Base-by-base conservation (phyloP, 2,329 filamentous ascomycete genomes). In the Colletotrichum cordylinicola region DNA sequence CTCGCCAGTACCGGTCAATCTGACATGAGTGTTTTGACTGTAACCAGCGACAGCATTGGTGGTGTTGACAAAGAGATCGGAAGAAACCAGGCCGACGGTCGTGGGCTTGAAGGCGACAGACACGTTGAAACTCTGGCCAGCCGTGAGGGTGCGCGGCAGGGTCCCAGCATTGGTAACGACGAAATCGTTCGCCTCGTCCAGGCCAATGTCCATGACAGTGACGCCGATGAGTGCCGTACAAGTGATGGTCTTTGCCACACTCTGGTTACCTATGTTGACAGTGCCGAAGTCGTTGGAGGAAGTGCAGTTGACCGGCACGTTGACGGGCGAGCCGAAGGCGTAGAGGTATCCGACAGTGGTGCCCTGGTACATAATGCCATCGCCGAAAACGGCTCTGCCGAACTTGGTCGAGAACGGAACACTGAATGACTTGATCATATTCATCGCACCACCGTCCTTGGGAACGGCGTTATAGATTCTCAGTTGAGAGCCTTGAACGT, bases 401-500 rank as follows among this genome's bases (percentile, higher is more conserved):
- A 92, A 92, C 81, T 92, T 92, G 61, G 86, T 88, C 6, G 88
- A 86, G 1, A 88, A 89, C 0, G 86, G 84, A 15, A 91, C 85
- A 31, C 87, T 87, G 77, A 91, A 91, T 2, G 85, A 85, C 37
- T 88, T 87, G 77, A 91, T 85, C 67, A 88, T 82, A 2, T 83
- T 87, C 64, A 92, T 80, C 2, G 81, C 75, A 0, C 87, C 88
- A 29, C 87, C 88, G 29, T 87, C 85, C 10, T 84, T 81, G 0
- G 89, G 90, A 2, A 91, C 81, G 0, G 90, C 87, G 27, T 90
- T 85, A 78, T 90, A 91, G 39, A 91, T 85, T 24, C 88, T 85
- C 12, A 91, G 84, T 73, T 88, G 88, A 8, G 83, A 82, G 8
- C 89, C 89, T 77, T 91, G 87, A 0, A 91, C 88, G 70, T 92